A percentile compares a stretch with the other conserved stretches of the same genome.
Evolutionary conservation across 192 early-diverging fungal genomes (phyloP).

Genomic region (Backusella psychrophila): DNA sequence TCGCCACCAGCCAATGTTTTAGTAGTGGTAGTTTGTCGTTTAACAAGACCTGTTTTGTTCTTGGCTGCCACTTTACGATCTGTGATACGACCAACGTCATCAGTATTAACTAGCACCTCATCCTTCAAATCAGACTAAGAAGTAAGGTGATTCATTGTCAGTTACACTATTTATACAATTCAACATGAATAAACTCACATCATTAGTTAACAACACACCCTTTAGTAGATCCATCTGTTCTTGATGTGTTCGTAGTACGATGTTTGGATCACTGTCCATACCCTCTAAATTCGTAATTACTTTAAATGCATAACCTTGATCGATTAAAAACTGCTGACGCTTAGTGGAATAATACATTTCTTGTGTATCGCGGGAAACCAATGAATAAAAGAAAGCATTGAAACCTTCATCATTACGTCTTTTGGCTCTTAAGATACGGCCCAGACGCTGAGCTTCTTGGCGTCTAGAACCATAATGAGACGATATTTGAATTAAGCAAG

Average conservation of each 20-base stretch:
- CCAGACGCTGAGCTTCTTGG: constrained; percentile 97
- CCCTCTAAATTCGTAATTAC: constrained; percentile 96
- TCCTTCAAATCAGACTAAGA: constrained; percentile 56
- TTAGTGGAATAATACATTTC: constrained; percentile 99
- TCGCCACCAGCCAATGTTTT: constrained; percentile 87
- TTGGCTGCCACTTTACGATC: constrained; percentile 36
- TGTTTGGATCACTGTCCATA: constrained; percentile 72
- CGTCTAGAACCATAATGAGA: constrained; percentile 97
- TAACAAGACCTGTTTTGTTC: constrained; percentile 36
- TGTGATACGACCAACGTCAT: constrained; percentile 47
- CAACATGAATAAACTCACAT: constrained; percentile 46
- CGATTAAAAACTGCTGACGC: constrained; percentile 98
- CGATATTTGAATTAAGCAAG: constrained; percentile 97
- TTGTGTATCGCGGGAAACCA: constrained; percentile 98
- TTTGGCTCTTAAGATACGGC: constrained; percentile 93
- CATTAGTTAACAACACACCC: constrained; percentile 75
- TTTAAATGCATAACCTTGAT: constrained; percentile 99
- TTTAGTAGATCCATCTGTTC: constrained; percentile 86
- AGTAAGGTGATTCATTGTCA: constrained; percentile 33
- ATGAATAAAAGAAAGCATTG: constrained; percentile 98
- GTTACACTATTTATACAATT: neutral
- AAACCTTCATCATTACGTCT: constrained; percentile 89
- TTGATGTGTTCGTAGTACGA: constrained; percentile 71
- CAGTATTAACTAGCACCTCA: constrained; percentile 50
- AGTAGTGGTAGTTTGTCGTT: constrained; percentile 61